A percentile compares a stretch with the other conserved stretches of the same genome.
Conservation (phyloP, 306 rosid species). For the Acacia acuminata region DNA sequence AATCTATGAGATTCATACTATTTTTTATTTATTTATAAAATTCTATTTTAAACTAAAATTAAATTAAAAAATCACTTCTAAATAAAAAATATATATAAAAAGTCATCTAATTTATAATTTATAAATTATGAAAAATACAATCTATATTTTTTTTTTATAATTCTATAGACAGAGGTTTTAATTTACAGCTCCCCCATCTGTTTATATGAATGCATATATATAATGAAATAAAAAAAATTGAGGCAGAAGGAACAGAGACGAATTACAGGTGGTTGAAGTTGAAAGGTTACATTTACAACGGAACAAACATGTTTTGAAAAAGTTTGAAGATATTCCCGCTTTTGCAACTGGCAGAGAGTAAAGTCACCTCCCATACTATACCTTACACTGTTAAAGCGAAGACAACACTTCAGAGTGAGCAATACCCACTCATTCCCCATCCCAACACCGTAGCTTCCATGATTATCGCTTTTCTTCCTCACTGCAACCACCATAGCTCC, state of each 20-base stretch:
- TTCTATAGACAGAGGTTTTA: too few species aligned
- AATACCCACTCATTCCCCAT: neutral
- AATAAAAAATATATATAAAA: neutral
- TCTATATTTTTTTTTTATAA: too few species aligned
- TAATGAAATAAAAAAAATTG: neutral
- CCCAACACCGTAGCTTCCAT: neutral
- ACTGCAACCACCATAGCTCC: neutral
- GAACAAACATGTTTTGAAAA: conserved; percentile 19
- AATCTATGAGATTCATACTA: neutral
- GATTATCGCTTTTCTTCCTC: neutral
- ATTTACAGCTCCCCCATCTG: neutral
- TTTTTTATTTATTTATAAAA: too few species aligned
- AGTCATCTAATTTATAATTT: neutral
- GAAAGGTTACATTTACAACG: neutral
- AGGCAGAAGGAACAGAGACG: neutral
- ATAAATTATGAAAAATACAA: too few species aligned
- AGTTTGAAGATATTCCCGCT: conserved; percentile 30
- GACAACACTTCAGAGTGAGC: neutral
- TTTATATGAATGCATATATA: neutral
- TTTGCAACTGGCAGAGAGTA: neutral
- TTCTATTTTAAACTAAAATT: neutral
- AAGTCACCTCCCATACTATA: neutral
- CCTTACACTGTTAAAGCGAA: neutral
- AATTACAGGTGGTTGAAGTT: neutral
- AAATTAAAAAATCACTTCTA: neutral